Percentiles rank a stretch among this genome's conserved stretches.
These are phyloP conservation scores for Cicer cuneatum DNA, from an alignment of 306 rosid species.

Conservation along the genomic window DNA sequence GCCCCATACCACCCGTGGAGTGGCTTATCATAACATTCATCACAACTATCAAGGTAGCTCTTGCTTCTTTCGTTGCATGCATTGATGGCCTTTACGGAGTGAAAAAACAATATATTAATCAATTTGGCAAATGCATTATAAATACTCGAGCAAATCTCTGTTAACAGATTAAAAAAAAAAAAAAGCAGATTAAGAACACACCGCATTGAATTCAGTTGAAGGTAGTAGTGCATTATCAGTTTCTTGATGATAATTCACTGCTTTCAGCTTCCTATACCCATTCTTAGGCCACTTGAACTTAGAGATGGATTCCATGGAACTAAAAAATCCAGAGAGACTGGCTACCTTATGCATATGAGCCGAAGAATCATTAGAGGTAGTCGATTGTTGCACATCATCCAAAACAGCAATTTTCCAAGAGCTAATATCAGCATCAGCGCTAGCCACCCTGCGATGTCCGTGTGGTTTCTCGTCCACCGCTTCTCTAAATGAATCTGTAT, in stretches of 20 bases:
- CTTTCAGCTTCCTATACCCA: slow-evolving; percentile 80
- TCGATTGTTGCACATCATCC: slow-evolving; percentile 49
- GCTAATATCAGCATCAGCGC: slow-evolving; percentile 84
- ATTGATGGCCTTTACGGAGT: slow-evolving; percentile 50
- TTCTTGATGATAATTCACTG: slow-evolving; percentile 57
- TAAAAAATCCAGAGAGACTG: slow-evolving; percentile 82
- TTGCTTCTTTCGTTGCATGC: slow-evolving; percentile 66
- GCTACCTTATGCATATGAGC: slow-evolving; percentile 76
- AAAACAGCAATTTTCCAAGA: slow-evolving; percentile 81
- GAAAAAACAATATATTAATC: slow-evolving; percentile 29
- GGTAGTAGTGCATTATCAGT: slow-evolving; percentile 52
- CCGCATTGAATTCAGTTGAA: slow-evolving; percentile 66
- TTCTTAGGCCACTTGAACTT: slow-evolving; percentile 80
- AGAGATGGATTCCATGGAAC: slow-evolving; percentile 68
- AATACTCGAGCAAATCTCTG: slow-evolving; percentile 3
- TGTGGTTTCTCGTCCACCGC: slow-evolving; percentile 55
- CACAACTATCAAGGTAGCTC: slow-evolving; percentile 68
- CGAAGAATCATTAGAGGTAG: slow-evolving; percentile 50
- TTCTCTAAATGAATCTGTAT: slow-evolving; percentile 38
- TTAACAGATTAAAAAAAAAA: background rate
- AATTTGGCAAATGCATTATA: background rate
- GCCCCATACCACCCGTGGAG: slow-evolving; percentile 92
- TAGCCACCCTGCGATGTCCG: slow-evolving; percentile 92
- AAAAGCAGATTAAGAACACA: slow-evolving; percentile 50
- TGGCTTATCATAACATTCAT: slow-evolving; percentile 78